Evolutionary conservation across 2,329 filamentous ascomycete genomes (phyloP), one percentile per base, ranked within the genome.

Genomic region (Penicillium glabrum): DNA sequence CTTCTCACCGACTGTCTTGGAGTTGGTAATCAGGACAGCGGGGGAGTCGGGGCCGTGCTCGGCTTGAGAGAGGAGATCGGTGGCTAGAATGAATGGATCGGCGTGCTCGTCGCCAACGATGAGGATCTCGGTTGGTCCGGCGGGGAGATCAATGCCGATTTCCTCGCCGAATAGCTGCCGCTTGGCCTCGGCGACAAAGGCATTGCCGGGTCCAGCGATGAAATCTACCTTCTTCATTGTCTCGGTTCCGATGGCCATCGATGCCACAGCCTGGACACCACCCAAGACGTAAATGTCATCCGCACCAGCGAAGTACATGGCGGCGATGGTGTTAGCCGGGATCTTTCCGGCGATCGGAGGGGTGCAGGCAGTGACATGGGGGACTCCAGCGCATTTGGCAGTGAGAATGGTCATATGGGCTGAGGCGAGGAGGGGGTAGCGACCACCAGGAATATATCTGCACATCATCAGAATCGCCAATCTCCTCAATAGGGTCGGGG

Each of bases 351-450:
- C 63, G 53, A 82, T 82, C 0, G 81, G 82, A 5, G 81, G 82
- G 6, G 82, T 84, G 65, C 78, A 83, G 13, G 70, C 80, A 7
- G 81, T 73, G 4, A 83, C 80, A 49, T 79, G 69, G n/a, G 70
- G 69, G 1, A 83, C 80, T 2, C 82, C 82, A 5, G 82, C 81
- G 5, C 79, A 78, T 61, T 83, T 83, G 23, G 81, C 81, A 0
- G 81, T 83, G 5, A 83, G 65, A 46, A 83, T 82, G 2, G 81
- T 83, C 82, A 83, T 83, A 64, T 83, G 82, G 2, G 80, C 79
- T 8, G 77, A 80, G 1, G 81, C 82, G 3, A 83, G 77, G 3
- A 83, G 72, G 0, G 81, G 79, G 57, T 83, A 84, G 7, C 81
- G 74, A 3, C 81, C 80, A 5, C 80, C 81, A 1, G 80, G 80